Conservation (phyloP, 768 basidiomycete genomes). For the Mycena leptocephala region DNA sequence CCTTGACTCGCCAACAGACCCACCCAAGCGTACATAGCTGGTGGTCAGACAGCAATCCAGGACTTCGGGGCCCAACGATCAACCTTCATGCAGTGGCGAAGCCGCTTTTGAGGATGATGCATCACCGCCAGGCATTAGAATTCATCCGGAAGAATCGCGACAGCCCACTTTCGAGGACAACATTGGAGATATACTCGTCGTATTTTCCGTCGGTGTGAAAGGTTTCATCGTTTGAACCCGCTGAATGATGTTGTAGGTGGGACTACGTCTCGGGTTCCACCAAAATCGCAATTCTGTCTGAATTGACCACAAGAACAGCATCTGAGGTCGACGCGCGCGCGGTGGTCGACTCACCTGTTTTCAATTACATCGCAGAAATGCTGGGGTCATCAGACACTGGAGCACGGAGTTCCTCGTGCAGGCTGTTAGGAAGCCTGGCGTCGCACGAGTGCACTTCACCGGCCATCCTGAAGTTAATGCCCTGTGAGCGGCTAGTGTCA, state of each 20-base stretch:
- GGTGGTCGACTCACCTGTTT: neutral
- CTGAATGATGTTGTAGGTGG: neutral
- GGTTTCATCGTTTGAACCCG: neutral
- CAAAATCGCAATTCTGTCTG: neutral
- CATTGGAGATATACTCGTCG: neutral
- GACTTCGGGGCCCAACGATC: neutral
- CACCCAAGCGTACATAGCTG: neutral
- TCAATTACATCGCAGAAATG: neutral
- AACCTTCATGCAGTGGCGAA: neutral
- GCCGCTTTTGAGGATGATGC: neutral
- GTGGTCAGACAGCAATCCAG: neutral
- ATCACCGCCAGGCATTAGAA: neutral
- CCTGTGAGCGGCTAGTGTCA: neutral
- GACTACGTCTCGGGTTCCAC: neutral
- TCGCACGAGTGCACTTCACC: neutral
- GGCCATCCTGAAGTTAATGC: neutral
- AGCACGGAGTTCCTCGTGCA: neutral
- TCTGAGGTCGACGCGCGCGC: neutral
- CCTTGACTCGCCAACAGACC: neutral
- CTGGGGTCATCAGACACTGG: neutral
- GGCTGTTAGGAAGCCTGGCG: neutral
- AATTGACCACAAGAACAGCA: neutral
- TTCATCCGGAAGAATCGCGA: neutral
- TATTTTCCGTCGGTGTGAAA: neutral
- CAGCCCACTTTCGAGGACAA: neutral